Base-by-base conservation (phyloP, 768 basidiomycete species). In the Leccinum subgranulosum region DNA sequence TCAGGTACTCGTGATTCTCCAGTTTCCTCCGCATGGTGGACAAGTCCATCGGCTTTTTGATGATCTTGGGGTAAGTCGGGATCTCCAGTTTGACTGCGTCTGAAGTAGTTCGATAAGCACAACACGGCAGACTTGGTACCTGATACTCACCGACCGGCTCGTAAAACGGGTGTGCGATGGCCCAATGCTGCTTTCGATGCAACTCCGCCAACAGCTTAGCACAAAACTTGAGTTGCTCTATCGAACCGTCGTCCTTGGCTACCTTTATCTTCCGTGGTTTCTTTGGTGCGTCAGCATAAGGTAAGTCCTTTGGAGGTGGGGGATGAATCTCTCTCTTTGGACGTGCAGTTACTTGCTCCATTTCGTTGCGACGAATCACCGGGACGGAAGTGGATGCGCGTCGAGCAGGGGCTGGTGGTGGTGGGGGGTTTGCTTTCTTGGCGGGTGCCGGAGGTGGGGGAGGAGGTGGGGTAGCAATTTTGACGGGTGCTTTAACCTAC, bases 301-400 rank as follows among this genome's bases (percentile, higher is more conserved):
- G 83, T 10, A 94, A 73, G 66, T 98, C 96, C 73, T 94, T 95
- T 0, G 94, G 86, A 21, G 93, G 89, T 11, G 95, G 96, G 4
- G 96, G 92, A 68, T 98, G 96, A 28, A 98, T 95, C 73, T 99
- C 97, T 54, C 97, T 91, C 76, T 98, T 98, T 2, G 96, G 96
- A n/a, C 97, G 86, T 23, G 83, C 82, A 25, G 80, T 69, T 23
- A 74, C 77, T 57, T 73, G 70, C 28, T 81, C 79, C 14, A 71
- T 71, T 6, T 92, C 91, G 25, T 86, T 88, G 48, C 93, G 90
- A 55, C 93, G 84, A 63, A 94, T 90, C 56, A 85, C 84, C 43
- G 94, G 92, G 3, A 92, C 80, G 10, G 91, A 87, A 3, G 89
- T 86, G 15, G 93, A 95, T 1, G 86, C 77, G 53, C 92, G 85